Base-by-base conservation (phyloP, 352 stramenopile genomes). In the Globisporangium viniferum region DNA sequence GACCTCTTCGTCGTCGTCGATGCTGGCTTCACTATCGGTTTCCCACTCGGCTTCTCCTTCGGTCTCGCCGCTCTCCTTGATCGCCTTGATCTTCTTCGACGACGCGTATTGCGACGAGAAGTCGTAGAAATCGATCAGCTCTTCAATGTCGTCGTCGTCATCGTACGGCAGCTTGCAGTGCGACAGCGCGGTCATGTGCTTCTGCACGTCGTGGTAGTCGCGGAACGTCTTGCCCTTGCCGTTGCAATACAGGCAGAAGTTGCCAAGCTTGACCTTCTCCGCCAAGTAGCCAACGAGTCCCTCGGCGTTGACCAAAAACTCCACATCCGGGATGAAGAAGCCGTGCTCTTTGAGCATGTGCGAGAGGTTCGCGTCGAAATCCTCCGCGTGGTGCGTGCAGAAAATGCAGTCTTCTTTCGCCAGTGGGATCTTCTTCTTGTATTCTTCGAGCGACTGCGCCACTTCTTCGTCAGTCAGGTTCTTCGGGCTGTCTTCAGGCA, bases 181-280 rank as follows among this genome's bases (percentile, higher is more conserved):
- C 48, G 81, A 94, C 33, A 95, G 80, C 59, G 87, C 90, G 14
- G 79, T 88, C 96, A 99, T 99, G 82, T 99, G 97, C 76, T 98
- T 96, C 76, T 98, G 90, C 61, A 91, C 92, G 59, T 94, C 94
- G 69, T 96, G 80, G 68, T 88, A 91, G 35, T 81, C 91, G 7
- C 74, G 79, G 81, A 99, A 99, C 5, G 82, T 73, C 74, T 95
- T 92, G 61, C 90, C 88, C 68, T 93, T 92, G 51, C 88, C 88
- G 70, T 98, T 96, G 75, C 97, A 99, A 74, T 97, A 98, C 58
- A 99, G 78, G 71, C 97, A 99, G 59, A 92, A 90, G 60, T 98
- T 93, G 15, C 95, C 95, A 2, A 98, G 76, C 74, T 98, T 98
- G 69, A 98, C 91, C 76, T 99, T 99, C 76, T 98, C 93, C 7